Base-by-base conservation (phyloP, 2,329 filamentous ascomycete genomes). In the Sporothrix globosa region DNA sequence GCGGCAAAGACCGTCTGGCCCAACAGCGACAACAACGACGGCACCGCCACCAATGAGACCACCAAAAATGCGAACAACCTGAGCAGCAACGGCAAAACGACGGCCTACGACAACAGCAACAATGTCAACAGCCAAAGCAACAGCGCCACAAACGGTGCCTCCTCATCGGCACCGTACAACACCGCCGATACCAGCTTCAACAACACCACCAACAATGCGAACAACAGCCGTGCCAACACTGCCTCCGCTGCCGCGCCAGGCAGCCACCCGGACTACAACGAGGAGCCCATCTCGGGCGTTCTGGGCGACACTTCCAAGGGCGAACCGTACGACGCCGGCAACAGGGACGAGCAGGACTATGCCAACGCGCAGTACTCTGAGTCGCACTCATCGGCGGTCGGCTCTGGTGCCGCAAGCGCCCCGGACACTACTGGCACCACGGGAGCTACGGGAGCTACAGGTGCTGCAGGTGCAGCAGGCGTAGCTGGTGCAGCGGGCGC, bases 241-340 rank as follows among this genome's bases (percentile, higher is more conserved):
- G 13, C 7, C 46, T 53, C 27, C 63, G n/a, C 46, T 10, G 63
- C 48, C 27, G 34, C 19, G 3, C 34, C 50, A 4, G 41, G 54
- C 79, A 78, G 52, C 83, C 83, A 61, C n/a, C 44, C 79, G 81
- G 74, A 79, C 39, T 70, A 77, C 30, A 76, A 78, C 60, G 77
- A 81, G 61, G 92, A 96, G 81, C 92, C 92, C 21, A 79, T 93
- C 58, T 91, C 91, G 24, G 92, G 92, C 27, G 82, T 87, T 67
- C 82, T 85, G 70, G 92, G 92, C 52, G 82, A 90, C 77, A 90
- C 91, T 4, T 84, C 85, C 30, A 84, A 83, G 56, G 87, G 86
- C 14, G 90, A 95, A 78, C 92, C 92, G 0, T 96, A 89, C 75
- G 92, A 96, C 77, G 88, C 88, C 71, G 92, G 92, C 65, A 96